Evolutionary conservation across 1,284 basidiomycete genomes (phyloP), one percentile per base, ranked within the genome.

Genomic region (Malassezia globosa): DNA sequence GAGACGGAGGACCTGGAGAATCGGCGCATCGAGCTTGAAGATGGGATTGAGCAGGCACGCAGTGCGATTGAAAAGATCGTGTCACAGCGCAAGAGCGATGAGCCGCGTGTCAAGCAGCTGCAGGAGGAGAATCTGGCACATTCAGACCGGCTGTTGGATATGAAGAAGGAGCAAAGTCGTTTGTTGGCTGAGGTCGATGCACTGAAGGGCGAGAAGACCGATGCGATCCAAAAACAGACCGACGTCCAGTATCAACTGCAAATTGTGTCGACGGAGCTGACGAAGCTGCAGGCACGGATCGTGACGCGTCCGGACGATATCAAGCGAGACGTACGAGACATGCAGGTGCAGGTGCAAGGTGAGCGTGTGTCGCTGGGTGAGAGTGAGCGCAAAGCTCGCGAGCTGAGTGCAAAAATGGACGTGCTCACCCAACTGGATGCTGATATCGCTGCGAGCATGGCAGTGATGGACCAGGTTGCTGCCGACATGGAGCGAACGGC

Each of bases 71-170:
- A 50, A 13, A 42, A 47, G n/a, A 47, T 59, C 46, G 57, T 51
- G 38, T 57, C 49, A 13, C 59, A 78, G 27, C 72, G 81, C 5
- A 68, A 63, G 16, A 72, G 73, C 11, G 72, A 84, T 46, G 76
- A 78, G 48, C 78, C 79, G 11, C 83, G 87, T 63, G 72, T 83
- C 7, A 79, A 81, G 46, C 74, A 76, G 33, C 72, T 87, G 39
- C 77, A 81, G 47, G 73, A 82, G 52, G 82, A 85, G 66, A 87
- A 84, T 58, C 82, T 86, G 7, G 80, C 81, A 57, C 84, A 83
- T 74, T 86, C 89, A 54, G 77, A 89, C 35, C 81, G 81, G 59
- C 77, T 90, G 22, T 38, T 64, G 13, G 48, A 45, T 7, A 39
- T 41, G 27, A 42, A 51, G 29, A 59, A 60, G 41, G 54, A 61